Evolutionary conservation across 2,329 filamentous ascomycete genomes (phyloP).

Genomic region (Penicillium sp.): DNA sequence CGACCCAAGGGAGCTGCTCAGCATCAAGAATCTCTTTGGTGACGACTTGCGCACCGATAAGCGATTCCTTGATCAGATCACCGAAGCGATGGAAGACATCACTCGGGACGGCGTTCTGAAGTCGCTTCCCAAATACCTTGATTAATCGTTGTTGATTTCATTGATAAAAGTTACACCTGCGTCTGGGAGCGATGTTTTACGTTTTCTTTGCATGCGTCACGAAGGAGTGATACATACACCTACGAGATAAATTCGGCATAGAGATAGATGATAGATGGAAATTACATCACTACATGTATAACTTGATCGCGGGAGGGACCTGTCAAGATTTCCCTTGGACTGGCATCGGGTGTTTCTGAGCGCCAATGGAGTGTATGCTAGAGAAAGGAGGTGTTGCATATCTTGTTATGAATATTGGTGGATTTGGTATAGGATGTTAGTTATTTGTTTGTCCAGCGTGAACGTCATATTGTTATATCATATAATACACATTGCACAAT

Average conservation of each 20-base stretch:
- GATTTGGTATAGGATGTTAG: neutral
- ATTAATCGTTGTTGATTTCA: conserved; percentile 23
- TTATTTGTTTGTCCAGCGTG: no score
- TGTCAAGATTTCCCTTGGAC: neutral
- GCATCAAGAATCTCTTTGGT: conserved; percentile 51
- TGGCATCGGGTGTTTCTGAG: neutral
- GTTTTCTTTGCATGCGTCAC: conserved; percentile 13
- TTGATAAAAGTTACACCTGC: conserved; percentile 7
- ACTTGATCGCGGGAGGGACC: neutral
- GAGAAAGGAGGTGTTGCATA: neutral
- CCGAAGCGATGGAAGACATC: conserved; percentile 50
- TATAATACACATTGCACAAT: no score
- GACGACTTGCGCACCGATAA: conserved; percentile 52
- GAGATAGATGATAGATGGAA: conserved; percentile 19
- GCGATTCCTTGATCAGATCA: conserved; percentile 50
- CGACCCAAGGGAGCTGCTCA: conserved; percentile 46
- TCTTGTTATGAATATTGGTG: neutral
- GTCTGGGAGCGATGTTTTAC: conserved; percentile 21
- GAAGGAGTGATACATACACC: conserved; percentile 3
- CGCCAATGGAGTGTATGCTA: neutral
- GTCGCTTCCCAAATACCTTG: conserved; percentile 52
- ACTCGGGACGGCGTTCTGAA: conserved; percentile 50
- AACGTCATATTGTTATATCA: no score
- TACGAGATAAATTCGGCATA: conserved; percentile 13
- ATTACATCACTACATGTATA: neutral